Base-by-base conservation (phyloP, 805 yeast genomes). In the Henningerozyma blattae region DNA sequence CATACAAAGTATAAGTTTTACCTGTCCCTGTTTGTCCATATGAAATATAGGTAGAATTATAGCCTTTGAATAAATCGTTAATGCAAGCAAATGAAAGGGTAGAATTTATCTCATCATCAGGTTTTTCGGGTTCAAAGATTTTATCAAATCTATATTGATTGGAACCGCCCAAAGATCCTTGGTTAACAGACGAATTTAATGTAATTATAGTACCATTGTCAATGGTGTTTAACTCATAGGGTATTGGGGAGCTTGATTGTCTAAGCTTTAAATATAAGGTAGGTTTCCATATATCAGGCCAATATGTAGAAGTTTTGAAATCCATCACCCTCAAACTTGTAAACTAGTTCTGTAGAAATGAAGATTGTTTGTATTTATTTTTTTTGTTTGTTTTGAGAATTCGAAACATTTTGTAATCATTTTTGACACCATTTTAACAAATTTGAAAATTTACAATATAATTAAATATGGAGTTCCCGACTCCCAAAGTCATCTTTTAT, bases 21-120 rank as follows among this genome's bases (percentile, higher is more conserved):
- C 91, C 91, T 1, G 85, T 67, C 0, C 85, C 83, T 0, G 83
- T 75, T 46, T 78, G 89, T 7, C 93, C 94, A 54, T 80, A 83
- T 0, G 87, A 82, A 25, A 82, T 57, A 0, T 82, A 72, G 0
- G 89, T 72, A 15, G 86, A 83, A 50, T 82, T 81, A 48, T 76
- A 77, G 0, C 96, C 96, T 5, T 37, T 18, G n/a, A 40, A 31
- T 6, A 46, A 31, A 15, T 41, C 41, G 1, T 35, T 31, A 4
- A 47, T 36, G n/a, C 27, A 24, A 10, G 5, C 14, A 10, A 5
- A 6, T 8, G n/a, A 6, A 9, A 24, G 5, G 5, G 10, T 6
- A 15, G 15, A 10, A n/a, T 15, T 8, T n/a, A 24, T 24, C n/a
- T 24, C 6, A 6, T 24, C 27, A n/a, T n/a, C n/a, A n/a, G n/a